These are phyloP conservation scores for Fusarium sp. DNA, from an alignment of 2,329 filamentous ascomycete species.

Conservation along the genomic window DNA sequence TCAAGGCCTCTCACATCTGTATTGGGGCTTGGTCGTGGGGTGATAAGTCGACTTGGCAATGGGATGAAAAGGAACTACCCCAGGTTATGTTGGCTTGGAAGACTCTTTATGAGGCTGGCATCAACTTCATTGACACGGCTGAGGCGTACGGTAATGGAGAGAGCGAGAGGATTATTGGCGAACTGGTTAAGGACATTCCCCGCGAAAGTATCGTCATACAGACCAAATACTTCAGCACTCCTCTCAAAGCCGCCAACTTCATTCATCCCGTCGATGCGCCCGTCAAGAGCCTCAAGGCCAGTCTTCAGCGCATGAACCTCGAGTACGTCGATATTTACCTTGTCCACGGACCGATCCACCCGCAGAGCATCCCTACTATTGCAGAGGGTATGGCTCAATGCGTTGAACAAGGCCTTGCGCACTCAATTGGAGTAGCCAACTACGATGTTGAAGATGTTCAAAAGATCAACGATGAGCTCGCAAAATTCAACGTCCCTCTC, in stretches of 20 bases:
- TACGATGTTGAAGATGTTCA: background rate
- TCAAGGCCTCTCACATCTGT: background rate
- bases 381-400: constrained; percentile 22
- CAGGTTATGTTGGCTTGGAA: constrained; percentile 4
- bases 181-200: background rate
- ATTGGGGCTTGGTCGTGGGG: constrained; percentile 8
- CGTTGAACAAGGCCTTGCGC: constrained; percentile 6
- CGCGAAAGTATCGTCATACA: constrained; percentile 1
- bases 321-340: constrained; percentile 22
- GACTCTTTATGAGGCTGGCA: background rate
- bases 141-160: background rate
- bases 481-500: constrained; percentile 17
- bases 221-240: constrained; percentile 16
- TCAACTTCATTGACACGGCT: constrained; percentile 16
- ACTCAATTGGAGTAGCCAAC: constrained; percentile 4
- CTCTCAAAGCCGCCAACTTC: background rate
- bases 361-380: background rate
- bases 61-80: background rate
- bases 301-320: background rate
- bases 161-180: constrained; percentile 1
- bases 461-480: constrained; percentile 5
- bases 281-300: constrained; percentile 5
- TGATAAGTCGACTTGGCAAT: constrained; percentile 9
- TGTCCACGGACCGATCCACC: constrained; percentile 5
- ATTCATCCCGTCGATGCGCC: background rate